Conservation (phyloP, 1,139 yeast species). For the Kodamaea plutei region DNA sequence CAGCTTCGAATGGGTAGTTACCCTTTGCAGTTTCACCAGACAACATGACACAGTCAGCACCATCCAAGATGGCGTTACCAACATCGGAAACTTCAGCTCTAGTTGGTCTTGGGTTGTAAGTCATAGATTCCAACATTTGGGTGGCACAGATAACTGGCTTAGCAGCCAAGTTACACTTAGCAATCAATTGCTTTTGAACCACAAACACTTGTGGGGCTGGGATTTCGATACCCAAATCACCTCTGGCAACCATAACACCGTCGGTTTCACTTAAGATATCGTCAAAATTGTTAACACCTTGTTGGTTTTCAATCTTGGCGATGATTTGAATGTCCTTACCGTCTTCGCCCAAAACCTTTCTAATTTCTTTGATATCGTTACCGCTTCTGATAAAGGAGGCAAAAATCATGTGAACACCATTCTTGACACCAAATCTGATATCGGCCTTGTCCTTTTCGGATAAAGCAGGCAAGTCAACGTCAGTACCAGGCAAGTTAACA, state of each 20-base stretch:
- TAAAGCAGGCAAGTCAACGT: slow-evolving; percentile 96
- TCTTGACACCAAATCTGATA: slow-evolving; percentile 90
- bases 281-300: slow-evolving; percentile 99
- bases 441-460: slow-evolving; percentile 95
- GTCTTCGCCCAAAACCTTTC: slow-evolving; percentile 93
- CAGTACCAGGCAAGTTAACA: slow-evolving; percentile 98
- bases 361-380: slow-evolving; percentile 81
- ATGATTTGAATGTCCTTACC: slow-evolving; percentile 95
- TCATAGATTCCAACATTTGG: slow-evolving; percentile 99
- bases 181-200: slow-evolving; percentile 97
- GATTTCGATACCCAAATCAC: slow-evolving; percentile 98
- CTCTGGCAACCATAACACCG: slow-evolving; percentile 99
- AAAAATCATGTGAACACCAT: slow-evolving; percentile 95
- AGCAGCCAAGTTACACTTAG: slow-evolving; percentile 98
- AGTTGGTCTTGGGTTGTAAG: slow-evolving; percentile 99
- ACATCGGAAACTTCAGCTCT: slow-evolving; percentile 99
- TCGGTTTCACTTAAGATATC: slow-evolving; percentile 91
- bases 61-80: slow-evolving; percentile 98
- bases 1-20: slow-evolving; percentile 95
- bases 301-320: slow-evolving; percentile 97
- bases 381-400: slow-evolving; percentile 98
- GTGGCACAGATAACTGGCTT: slow-evolving; percentile 99
- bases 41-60: slow-evolving; percentile 99
- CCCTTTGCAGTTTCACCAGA: slow-evolving; percentile 99
- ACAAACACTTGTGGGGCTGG: slow-evolving; percentile 99